Percentiles rank a stretch among this genome's conserved stretches.
Evolutionary conservation across 768 basidiomycete species (phyloP).

Genomic region (Tubosaeta sp.): DNA sequence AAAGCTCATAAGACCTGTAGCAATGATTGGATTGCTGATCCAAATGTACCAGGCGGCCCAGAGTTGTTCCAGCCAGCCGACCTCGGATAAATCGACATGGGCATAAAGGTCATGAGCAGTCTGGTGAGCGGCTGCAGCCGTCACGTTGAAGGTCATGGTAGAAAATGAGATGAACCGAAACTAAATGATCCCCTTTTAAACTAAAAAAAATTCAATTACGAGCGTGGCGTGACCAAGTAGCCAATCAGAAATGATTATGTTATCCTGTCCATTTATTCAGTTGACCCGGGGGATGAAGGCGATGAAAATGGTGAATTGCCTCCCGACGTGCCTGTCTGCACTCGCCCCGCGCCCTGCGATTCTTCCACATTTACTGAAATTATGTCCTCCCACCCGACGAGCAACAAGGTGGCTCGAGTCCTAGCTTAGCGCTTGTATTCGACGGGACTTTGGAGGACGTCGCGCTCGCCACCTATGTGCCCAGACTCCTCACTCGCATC

Average conservation of each 20-base stretch:
- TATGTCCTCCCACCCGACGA: too few species aligned
- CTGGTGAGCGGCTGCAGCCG: conserved; percentile 27
- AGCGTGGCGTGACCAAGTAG: conserved; percentile 24
- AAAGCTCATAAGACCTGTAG: conserved; percentile 92
- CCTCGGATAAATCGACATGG: conserved; percentile 52
- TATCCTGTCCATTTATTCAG: not conserved
- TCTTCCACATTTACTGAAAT: too few species aligned
- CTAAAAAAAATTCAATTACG: conserved; percentile 9
- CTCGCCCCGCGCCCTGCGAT: too few species aligned
- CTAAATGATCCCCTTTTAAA: conserved; percentile 4
- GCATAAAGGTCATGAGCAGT: conserved; percentile 48
- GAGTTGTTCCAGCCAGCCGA: conserved; percentile 69
- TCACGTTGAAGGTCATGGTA: conserved; percentile 43
- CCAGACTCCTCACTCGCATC: conserved; percentile 4
- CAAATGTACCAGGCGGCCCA: conserved; percentile 86
- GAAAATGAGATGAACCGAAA: not conserved
- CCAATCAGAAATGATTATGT: conserved; percentile 26
- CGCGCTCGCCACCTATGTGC: not conserved
- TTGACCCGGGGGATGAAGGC: too few species aligned
- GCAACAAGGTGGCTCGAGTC: too few species aligned
- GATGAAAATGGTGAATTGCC: too few species aligned
- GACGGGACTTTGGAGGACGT: too few species aligned
- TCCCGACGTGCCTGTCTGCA: too few species aligned
- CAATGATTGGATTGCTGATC: conserved; percentile 86
- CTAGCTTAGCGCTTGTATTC: too few species aligned